Percentiles rank a stretch among this genome's conserved stretches.
Conservation (phyloP, 2,329 filamentous ascomycete genomes). For the Colletotrichum kahawae region DNA sequence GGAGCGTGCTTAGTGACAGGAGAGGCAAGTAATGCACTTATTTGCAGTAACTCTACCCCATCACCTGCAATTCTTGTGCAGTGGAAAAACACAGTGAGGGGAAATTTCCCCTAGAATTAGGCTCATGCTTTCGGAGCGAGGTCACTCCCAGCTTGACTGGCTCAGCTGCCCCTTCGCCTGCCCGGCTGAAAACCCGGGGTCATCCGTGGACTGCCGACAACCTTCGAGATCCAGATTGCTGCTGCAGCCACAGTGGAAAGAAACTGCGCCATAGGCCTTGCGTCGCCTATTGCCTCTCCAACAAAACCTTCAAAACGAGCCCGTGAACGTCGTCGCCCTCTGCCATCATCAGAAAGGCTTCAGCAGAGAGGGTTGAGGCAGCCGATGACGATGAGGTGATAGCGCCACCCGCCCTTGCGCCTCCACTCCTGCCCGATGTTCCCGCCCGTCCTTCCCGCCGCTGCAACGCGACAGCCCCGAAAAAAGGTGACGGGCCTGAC, state of each 20-base stretch:
- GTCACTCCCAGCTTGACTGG: neutral
- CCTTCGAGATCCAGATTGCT: neutral
- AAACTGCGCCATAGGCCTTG: neutral
- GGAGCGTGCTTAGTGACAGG: neutral
- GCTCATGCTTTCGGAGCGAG: neutral
- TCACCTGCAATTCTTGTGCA: neutral
- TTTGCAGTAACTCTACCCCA: too few relatives aligned
- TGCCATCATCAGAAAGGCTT: neutral
- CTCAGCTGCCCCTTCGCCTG: neutral
- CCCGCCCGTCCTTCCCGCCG: conserved; percentile 8
- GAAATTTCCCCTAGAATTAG: neutral
- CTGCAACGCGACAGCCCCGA: neutral
- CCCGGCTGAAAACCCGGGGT: conserved; percentile 2
- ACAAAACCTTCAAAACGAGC: neutral
- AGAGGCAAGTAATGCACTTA: neutral
- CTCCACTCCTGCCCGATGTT: conserved; percentile 14
- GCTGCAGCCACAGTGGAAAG: neutral
- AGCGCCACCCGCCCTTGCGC: neutral
- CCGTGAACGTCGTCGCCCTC: neutral
- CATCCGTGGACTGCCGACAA: neutral
- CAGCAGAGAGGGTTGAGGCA: neutral
- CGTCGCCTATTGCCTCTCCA: neutral
- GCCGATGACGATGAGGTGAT: neutral
- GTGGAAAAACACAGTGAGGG: neutral
- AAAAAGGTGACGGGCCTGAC: neutral